Evolutionary conservation across 164 flowering plant genomes (phyloP), one percentile per base, ranked within the genome.

Genomic region (Tetrastigma voinierianum): DNA sequence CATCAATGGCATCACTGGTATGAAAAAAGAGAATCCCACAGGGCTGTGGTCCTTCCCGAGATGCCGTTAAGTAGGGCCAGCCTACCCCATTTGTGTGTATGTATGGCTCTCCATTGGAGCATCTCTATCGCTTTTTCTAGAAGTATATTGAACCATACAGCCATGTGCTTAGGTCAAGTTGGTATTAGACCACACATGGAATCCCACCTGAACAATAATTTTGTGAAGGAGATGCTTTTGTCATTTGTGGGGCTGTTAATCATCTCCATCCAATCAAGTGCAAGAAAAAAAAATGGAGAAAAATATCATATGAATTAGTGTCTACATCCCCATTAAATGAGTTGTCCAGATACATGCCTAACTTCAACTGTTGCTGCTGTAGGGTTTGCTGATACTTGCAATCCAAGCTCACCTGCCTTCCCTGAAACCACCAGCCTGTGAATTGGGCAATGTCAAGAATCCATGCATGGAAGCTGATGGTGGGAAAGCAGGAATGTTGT

Each of bases 361-460:
- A 64, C 21, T 55, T 51, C 23, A 52, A 49, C 19, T 12, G 14
- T 62, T 75, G 74, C n/a, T 64, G 62, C 86, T 64, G 62, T 85
- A 92, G 98, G 98, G 98, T 3, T 74, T 88, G 20, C 40, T 86
- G 46, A 32, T 86, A 18, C 89, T 93, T 54, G 86, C 98, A 32
- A 32, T 85, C 44, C 98, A 93, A 87, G 96, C 96, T 62, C 78
- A 65, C 16, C 24, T 58, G 15, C 82, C 81, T 44, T 79, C 84
- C 2, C 79, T 88, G 49, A 78, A 78, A 65, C 90, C 90, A 45
- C 78, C 76, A 44, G 5, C 66, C 9, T 84, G 93, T 67, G 56
- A 46, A 57, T 49, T 59, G 9, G 61, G 58, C 8, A 45, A 20
- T 40, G 18, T 64, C 46, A 59, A 54, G 23, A 43, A 40, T 21